Percentiles rank a stretch among this genome's conserved stretches.
Conservation (phyloP, 345 rosid genomes). For the Litchi chinensis region DNA sequence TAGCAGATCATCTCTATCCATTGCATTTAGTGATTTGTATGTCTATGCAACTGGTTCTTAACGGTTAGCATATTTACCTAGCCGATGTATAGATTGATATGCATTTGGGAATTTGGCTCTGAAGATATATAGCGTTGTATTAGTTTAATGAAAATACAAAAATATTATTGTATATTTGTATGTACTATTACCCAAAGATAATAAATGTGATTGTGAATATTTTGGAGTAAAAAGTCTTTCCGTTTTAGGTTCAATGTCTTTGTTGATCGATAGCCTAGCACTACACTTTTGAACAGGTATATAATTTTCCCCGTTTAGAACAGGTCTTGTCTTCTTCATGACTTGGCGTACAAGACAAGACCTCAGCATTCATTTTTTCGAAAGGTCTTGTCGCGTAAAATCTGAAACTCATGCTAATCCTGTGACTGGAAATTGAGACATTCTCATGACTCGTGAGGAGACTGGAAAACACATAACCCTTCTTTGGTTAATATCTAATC, state of each 20-base stretch:
- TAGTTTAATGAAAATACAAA: neutral
- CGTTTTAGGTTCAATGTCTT: neutral
- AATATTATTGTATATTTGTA: neutral
- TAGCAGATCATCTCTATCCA: neutral
- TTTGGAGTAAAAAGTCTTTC: neutral
- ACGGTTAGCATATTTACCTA: slow-evolving; percentile 7
- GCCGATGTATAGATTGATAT: slow-evolving; percentile 29
- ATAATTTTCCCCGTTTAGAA: neutral
- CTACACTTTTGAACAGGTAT: no score
- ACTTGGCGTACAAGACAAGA: neutral
- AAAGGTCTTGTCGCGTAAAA: neutral
- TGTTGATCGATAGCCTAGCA: neutral
- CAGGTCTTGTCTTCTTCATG: neutral
- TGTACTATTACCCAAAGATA: neutral
- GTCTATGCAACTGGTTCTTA: slow-evolving; percentile 6
- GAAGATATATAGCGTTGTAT: neutral
- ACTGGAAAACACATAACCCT: neutral
- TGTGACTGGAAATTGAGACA: neutral
- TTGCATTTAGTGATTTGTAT: neutral
- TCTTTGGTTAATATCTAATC: no score
- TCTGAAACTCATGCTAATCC: neutral
- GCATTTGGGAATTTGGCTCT: neutral
- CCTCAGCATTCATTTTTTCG: neutral
- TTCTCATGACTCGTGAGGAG: slow-evolving; percentile 1
- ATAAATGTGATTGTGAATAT: neutral